Percentiles rank a stretch among this genome's conserved stretches.
These are phyloP conservation scores for Xylariales sp. DNA, from an alignment of 2,329 filamentous ascomycete genomes.

Conservation along the genomic window DNA sequence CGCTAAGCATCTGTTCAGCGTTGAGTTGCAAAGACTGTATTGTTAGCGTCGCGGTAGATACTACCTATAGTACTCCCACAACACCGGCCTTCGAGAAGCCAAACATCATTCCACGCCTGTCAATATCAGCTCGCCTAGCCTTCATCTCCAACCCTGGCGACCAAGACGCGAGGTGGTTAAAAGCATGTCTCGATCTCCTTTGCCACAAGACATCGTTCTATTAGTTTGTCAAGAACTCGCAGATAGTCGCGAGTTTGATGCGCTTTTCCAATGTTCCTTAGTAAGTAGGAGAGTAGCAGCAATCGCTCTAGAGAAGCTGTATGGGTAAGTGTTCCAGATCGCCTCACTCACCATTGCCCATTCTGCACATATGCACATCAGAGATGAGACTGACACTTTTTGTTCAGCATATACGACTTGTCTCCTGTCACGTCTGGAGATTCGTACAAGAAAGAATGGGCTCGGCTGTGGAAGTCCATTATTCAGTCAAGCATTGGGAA, in stretches of 20 bases:
- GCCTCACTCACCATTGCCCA: no score
- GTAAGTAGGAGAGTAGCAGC: slow-evolving; percentile 51
- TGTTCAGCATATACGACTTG: slow-evolving; percentile 39
- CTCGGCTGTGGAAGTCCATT: slow-evolving; percentile 64
- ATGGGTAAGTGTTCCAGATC: slow-evolving; percentile 41
- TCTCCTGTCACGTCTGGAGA: slow-evolving; percentile 38
- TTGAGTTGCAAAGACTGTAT: no score
- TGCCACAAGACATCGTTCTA: slow-evolving; percentile 58
- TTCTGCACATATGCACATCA: neutral
- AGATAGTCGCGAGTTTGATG: slow-evolving; percentile 49
- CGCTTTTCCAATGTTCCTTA: slow-evolving; percentile 55
- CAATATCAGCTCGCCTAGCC: no score
- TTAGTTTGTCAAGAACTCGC: slow-evolving; percentile 58
- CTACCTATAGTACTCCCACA: no score
- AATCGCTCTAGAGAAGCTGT: slow-evolving; percentile 57
- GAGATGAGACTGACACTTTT: slow-evolving; percentile 13
- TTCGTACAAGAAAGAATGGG: slow-evolving; percentile 46
- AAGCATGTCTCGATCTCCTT: slow-evolving; percentile 15
- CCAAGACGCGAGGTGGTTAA: no score
- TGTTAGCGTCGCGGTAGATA: no score
- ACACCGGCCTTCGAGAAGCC: no score
- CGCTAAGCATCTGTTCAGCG: no score
- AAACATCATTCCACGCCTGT: no score
- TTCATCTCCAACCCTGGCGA: no score
- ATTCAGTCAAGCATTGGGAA: slow-evolving; percentile 58